Conservation (phyloP, 2,329 filamentous ascomycete species). For the Gaeumannomyces sp. region DNA sequence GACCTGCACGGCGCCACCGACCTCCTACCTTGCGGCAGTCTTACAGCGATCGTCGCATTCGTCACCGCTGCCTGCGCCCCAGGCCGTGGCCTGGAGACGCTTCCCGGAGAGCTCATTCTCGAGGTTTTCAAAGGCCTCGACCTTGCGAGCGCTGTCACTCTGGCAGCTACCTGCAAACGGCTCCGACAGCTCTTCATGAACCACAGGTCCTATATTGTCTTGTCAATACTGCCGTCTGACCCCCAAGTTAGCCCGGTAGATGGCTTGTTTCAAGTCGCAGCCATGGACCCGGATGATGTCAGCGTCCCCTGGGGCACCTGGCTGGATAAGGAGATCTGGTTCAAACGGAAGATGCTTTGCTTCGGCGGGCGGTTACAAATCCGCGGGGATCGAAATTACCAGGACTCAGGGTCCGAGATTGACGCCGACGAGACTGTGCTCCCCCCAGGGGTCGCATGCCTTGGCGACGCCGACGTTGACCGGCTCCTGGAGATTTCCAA, state of each 20-base stretch:
- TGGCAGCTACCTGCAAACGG: constrained; percentile 30
- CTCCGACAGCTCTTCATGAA: constrained; percentile 34
- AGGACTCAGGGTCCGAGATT: background rate
- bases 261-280: constrained; percentile 40
- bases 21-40: background rate
- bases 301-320: constrained; percentile 26
- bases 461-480: constrained; percentile 22
- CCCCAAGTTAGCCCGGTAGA: constrained; percentile 38
- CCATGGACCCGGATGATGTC: constrained; percentile 33
- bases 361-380: constrained; percentile 12
- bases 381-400: background rate
- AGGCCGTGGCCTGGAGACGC: background rate
- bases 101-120: constrained; percentile 41
- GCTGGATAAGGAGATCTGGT: constrained; percentile 32
- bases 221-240: constrained; percentile 29
- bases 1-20: background rate
- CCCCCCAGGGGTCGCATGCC: constrained; percentile 10
- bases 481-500: constrained; percentile 26
- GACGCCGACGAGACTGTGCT: constrained; percentile 5
- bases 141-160: constrained; percentile 32
- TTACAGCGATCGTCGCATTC: background rate
- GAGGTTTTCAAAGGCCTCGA: constrained; percentile 41
- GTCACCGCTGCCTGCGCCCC: no score
- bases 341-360: constrained; percentile 24
- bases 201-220: constrained; percentile 35